A percentile compares a stretch with the other conserved stretches of the same genome.
Conservation (phyloP, 345 rosid genomes). For the Abelmoschus esculentus region DNA sequence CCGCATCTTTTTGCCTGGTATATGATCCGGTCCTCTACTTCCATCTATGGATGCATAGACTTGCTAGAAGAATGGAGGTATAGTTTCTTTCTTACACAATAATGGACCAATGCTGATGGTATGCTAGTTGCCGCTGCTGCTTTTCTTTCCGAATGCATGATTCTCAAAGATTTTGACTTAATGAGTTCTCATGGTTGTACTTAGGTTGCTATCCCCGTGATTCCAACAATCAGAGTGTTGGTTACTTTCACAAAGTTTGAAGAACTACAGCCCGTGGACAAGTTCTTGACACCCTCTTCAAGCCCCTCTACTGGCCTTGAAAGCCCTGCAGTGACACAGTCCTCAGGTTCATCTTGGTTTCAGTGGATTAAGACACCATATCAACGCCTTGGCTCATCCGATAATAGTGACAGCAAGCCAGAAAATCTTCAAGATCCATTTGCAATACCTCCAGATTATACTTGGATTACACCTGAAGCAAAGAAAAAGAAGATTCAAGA, state of each 20-base stretch:
- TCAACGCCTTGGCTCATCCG: constrained; percentile 44
- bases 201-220: constrained; percentile 97
- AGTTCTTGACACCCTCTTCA: constrained; percentile 84
- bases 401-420: constrained; percentile 41
- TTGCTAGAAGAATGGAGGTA: neutral
- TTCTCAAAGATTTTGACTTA: neutral
- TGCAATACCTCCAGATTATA: constrained; percentile 63
- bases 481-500: constrained; percentile 93
- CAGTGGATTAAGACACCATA: constrained; percentile 88
- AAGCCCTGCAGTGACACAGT: constrained; percentile 45
- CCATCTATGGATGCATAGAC: neutral
- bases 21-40: neutral
- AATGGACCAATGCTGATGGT: neutral
- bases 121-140: neutral
- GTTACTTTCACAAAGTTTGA: constrained; percentile 90
- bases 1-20: neutral
- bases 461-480: constrained; percentile 75
- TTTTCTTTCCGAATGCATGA: neutral
- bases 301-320: constrained; percentile 64
- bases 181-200: constrained; percentile 10
- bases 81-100: neutral
- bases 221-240: constrained; percentile 85
- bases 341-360: constrained; percentile 74
- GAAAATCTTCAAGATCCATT: constrained; percentile 70
- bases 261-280: constrained; percentile 74